A percentile compares a stretch with the other conserved stretches of the same genome.
phyloP scores from a whole-genome alignment of 2,329 filamentous ascomycete genomes.

The Raffaelea deltoideospora region DNA sequence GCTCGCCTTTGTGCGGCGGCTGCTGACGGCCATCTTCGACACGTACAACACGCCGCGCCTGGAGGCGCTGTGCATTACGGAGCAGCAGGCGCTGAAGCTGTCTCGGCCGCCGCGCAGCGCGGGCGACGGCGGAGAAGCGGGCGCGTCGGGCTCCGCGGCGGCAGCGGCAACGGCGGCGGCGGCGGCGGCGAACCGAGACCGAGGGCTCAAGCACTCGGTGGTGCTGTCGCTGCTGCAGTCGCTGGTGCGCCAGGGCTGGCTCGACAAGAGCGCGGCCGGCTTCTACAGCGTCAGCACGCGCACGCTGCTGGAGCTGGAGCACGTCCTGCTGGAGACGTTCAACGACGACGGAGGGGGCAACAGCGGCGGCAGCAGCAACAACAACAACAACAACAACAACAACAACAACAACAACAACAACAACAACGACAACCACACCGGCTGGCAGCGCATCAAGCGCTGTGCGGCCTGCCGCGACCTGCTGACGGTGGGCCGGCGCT shows the following conservation, averaged over 20 bases:
- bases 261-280: conserved; percentile 55
- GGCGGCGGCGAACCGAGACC: conserved; percentile 20
- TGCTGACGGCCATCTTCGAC: conserved; percentile 87
- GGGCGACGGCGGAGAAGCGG: neutral
- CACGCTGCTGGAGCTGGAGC: conserved; percentile 67
- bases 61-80: conserved; percentile 70
- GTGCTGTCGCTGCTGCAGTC: conserved; percentile 57
- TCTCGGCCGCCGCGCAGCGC: conserved; percentile 30
- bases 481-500: conserved; percentile 71
- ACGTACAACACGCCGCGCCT: conserved; percentile 64
- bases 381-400: conserved; percentile 48
- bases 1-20: conserved; percentile 73
- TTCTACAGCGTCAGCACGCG: conserved; percentile 68
- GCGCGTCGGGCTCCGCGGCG: neutral
- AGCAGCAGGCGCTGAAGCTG: conserved; percentile 64
- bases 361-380: conserved; percentile 33
- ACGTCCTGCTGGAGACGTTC: conserved; percentile 78
- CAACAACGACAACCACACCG: conserved; percentile 22
- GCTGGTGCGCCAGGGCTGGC: conserved; percentile 69
- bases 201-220: conserved; percentile 57
- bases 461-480: conserved; percentile 85
- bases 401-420: conserved; percentile 30
- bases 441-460: conserved; percentile 64
- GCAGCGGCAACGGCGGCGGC: conserved; percentile 12
- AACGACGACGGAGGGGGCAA: conserved; percentile 43